These are phyloP conservation scores for Boletellus sp. DNA, from an alignment of 768 basidiomycete genomes.

Conservation along the genomic window DNA sequence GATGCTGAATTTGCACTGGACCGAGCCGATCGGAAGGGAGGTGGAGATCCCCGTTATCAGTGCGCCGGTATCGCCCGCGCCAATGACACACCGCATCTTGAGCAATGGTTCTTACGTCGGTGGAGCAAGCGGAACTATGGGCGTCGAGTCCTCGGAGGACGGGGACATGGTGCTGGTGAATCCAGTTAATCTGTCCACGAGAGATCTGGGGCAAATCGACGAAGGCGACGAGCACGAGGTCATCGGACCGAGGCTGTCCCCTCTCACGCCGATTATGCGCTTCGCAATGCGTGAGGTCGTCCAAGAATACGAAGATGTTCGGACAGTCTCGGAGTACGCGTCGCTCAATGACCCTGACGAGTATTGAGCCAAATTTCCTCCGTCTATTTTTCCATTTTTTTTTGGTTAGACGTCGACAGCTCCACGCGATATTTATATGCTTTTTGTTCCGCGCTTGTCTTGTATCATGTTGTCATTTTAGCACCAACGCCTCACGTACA, in stretches of 20 bases:
- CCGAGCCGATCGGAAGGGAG: slow-evolving; percentile 62
- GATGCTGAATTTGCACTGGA: slow-evolving; percentile 75
- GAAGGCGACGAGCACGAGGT: slow-evolving; percentile 53
- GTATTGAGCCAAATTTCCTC: slow-evolving; percentile 41
- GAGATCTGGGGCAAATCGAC: slow-evolving; percentile 44
- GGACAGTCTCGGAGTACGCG: slow-evolving; percentile 74
- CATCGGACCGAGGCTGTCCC: slow-evolving; percentile 72
- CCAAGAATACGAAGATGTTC: slow-evolving; percentile 75
- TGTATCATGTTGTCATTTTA: not conserved
- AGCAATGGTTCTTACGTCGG: slow-evolving; percentile 28
- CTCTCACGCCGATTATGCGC: slow-evolving; percentile 77
- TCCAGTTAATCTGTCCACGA: slow-evolving; percentile 34
- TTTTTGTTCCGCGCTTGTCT: not conserved
- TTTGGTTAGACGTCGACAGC: not conserved
- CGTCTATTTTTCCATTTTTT: not conserved
- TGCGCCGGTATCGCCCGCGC: slow-evolving; percentile 24
- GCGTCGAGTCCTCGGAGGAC: slow-evolving; percentile 38
- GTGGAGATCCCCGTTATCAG: slow-evolving; percentile 30
- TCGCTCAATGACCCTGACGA: slow-evolving; percentile 70
- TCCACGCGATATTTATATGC: slow-evolving; percentile 11
- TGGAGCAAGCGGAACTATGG: slow-evolving; percentile 40
- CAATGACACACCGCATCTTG: slow-evolving; percentile 26
- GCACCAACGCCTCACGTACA: slow-evolving; percentile 3
- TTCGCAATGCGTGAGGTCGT: slow-evolving; percentile 84
- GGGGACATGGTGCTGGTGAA: slow-evolving; percentile 49